Conservation (phyloP, 2,329 filamentous ascomycete genomes). For the Neophaeococcomyces mojaviensis region DNA sequence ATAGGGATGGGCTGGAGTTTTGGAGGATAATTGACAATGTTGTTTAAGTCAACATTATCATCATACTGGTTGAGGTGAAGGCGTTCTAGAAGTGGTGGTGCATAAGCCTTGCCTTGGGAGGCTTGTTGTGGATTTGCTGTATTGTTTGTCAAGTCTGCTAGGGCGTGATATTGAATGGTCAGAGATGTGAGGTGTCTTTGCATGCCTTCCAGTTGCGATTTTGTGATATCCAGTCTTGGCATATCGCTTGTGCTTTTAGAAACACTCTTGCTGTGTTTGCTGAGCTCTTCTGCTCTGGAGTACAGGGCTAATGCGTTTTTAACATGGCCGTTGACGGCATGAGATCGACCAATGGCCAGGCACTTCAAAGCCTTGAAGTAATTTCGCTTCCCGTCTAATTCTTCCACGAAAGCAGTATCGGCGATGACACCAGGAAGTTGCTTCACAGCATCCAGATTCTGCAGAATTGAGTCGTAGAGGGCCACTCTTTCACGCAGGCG, state of each 20-base stretch:
- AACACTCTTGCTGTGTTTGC: conserved; percentile 36
- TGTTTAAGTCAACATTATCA: conserved; percentile 61
- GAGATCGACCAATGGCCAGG: conserved; percentile 76
- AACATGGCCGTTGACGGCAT: conserved; percentile 63
- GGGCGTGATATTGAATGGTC: conserved; percentile 71
- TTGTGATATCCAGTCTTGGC: conserved; percentile 61
- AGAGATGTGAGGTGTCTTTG: conserved; percentile 59
- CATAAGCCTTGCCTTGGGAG: conserved; percentile 34
- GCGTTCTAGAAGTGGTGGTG: conserved; percentile 62
- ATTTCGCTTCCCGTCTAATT: conserved; percentile 67
- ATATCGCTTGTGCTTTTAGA: conserved; percentile 34
- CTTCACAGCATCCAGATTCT: conserved; percentile 83
- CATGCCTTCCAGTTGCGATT: conserved; percentile 52
- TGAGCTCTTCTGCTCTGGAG: conserved; percentile 60
- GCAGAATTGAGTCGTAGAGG: conserved; percentile 81
- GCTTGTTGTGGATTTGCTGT: conserved; percentile 42
- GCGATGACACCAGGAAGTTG: conserved; percentile 85
- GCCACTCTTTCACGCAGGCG: conserved; percentile 79
- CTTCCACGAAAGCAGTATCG: conserved; percentile 65
- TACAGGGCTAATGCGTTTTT: conserved; percentile 81
- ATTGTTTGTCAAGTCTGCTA: conserved; percentile 68
- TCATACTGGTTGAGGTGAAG: conserved; percentile 67
- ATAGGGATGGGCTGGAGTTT: conserved; percentile 75
- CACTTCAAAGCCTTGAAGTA: conserved; percentile 91
- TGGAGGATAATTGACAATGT: conserved; percentile 81